phyloP scores from a whole-genome alignment of 139 green algal species.

The Chlamydomonas applanata region DNA sequence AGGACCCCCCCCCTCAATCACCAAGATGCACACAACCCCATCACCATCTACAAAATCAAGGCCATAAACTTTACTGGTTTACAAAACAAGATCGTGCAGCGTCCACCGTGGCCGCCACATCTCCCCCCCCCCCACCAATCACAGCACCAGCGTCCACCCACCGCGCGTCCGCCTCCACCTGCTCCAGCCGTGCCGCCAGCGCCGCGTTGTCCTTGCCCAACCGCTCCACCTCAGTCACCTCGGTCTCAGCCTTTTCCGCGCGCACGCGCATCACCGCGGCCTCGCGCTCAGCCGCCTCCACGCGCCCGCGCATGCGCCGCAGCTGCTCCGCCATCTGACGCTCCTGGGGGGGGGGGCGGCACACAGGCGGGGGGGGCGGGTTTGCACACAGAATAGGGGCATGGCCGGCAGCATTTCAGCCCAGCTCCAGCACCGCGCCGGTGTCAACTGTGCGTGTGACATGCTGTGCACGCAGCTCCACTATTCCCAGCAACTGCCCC shows the following conservation, averaged over 20 bases:
- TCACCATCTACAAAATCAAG: too few relatives aligned
- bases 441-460: too few relatives aligned
- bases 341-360: too few relatives aligned
- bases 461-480: too few relatives aligned
- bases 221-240: conserved; percentile 41
- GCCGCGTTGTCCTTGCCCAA: conserved; percentile 52
- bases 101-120: neutral
- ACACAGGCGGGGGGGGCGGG: too few relatives aligned
- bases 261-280: conserved; percentile 3
- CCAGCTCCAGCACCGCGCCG: too few relatives aligned
- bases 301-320: conserved; percentile 7
- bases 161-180: conserved; percentile 50
- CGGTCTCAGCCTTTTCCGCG: conserved; percentile 13
- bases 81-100: neutral
- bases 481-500: too few relatives aligned
- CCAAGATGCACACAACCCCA: too few relatives aligned
- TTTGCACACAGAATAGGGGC: too few relatives aligned
- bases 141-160: conserved; percentile 13
- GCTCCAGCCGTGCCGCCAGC: conserved; percentile 30
- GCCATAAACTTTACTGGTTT: too few relatives aligned
- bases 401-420: too few relatives aligned
- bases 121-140: neutral
- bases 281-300: conserved; percentile 12
- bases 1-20: too few relatives aligned
- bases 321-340: conserved; percentile 8